Evolutionary conservation across 2,329 filamentous ascomycete species (phyloP).

Genomic region (Ceratocystis lukuohia): DNA sequence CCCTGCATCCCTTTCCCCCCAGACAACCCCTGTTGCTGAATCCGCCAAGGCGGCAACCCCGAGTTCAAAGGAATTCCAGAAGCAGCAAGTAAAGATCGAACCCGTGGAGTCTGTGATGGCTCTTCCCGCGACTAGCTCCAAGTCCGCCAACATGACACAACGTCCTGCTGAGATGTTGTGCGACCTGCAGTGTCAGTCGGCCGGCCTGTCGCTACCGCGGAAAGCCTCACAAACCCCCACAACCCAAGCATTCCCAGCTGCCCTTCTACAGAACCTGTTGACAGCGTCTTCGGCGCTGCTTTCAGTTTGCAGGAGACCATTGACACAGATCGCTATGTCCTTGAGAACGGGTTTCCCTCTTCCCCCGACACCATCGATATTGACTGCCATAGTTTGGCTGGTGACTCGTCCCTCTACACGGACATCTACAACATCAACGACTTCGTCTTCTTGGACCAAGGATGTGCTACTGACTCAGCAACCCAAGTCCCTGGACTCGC

Average conservation of each 20-base stretch:
- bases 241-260: slow-evolving; percentile 22
- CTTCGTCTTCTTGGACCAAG: slow-evolving; percentile 40
- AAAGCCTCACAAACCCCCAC: slow-evolving; percentile 4
- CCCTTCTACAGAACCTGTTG: slow-evolving; percentile 47
- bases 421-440: slow-evolving; percentile 40
- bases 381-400: slow-evolving; percentile 55
- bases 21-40: slow-evolving; percentile 37
- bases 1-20: slow-evolving; percentile 47
- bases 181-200: slow-evolving; percentile 99
- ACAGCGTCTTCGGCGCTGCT: slow-evolving; percentile 56
- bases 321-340: slow-evolving; percentile 62
- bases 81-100: slow-evolving; percentile 21
- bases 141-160: slow-evolving; percentile 90
- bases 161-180: slow-evolving; percentile 99
- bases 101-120: slow-evolving; percentile 17
- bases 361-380: slow-evolving; percentile 51
- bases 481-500: slow-evolving; percentile 36
- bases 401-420: slow-evolving; percentile 40
- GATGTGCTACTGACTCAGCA: slow-evolving; percentile 33
- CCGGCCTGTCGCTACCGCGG: slow-evolving; percentile 39
- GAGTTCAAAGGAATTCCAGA: slow-evolving; percentile 22
- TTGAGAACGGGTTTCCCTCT: slow-evolving; percentile 66
- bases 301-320: slow-evolving; percentile 53
- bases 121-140: slow-evolving; percentile 22
- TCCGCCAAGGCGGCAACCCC: slow-evolving; percentile 7